Conservation (phyloP, 2,329 filamentous ascomycete genomes). For the Xylariaceae sp. region DNA sequence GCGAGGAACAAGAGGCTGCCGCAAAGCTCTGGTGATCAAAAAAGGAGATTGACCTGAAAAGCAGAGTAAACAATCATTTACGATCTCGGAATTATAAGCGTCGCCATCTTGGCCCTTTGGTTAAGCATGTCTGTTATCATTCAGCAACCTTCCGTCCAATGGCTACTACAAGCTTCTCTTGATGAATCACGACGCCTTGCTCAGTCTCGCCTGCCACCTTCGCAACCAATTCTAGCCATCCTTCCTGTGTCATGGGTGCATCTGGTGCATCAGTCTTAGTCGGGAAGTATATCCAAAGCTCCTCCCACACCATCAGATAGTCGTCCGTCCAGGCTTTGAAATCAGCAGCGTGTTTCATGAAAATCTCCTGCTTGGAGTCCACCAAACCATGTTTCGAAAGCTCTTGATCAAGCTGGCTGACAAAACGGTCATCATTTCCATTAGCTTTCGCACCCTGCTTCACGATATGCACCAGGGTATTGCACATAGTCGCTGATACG, state of each 20-base stretch:
- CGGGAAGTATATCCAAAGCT: slow-evolving; percentile 19
- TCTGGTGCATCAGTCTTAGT: slow-evolving; percentile 13
- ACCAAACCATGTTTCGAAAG: background rate
- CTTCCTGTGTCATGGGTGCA: slow-evolving; percentile 19
- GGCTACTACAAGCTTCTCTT: slow-evolving; percentile 9
- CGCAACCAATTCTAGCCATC: slow-evolving; percentile 16
- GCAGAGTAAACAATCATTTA: no score
- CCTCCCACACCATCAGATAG: slow-evolving; percentile 26
- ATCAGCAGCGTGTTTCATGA: slow-evolving; percentile 11
- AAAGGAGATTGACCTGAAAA: no score
- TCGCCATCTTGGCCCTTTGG: no score
- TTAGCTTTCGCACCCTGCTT: background rate
- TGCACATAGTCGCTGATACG: slow-evolving; percentile 1
- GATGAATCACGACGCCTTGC: slow-evolving; percentile 20
- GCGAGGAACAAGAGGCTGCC: no score
- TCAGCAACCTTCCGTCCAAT: slow-evolving; percentile 2
- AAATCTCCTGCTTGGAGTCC: slow-evolving; percentile 1
- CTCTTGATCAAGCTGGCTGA: background rate
- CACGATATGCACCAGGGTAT: background rate
- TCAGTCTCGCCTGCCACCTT: slow-evolving; percentile 24
- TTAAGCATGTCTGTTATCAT: no score
- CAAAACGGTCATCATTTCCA: background rate
- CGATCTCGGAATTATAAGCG: no score
- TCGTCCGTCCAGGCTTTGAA: slow-evolving; percentile 26
- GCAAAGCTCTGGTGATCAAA: no score